Percentiles rank a stretch among this genome's conserved stretches.
Evolutionary conservation across 2,329 filamentous ascomycete species (phyloP).

Genomic region (Colletotrichum caudatum): DNA sequence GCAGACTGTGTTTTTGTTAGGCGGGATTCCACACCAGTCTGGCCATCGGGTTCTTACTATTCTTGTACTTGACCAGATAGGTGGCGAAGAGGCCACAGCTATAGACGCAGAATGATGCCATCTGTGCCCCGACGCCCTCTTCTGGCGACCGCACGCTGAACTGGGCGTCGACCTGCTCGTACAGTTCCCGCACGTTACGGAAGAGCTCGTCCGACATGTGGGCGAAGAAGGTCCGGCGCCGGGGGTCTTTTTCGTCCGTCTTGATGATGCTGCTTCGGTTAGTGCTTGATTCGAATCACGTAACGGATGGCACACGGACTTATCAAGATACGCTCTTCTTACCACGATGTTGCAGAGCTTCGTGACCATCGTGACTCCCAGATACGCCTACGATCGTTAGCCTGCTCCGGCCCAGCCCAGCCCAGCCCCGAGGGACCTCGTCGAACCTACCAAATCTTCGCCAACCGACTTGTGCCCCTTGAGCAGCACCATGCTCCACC

Average conservation of each 20-base stretch:
- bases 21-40: background rate
- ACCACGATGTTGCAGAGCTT: conserved; percentile 69
- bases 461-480: conserved; percentile 60
- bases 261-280: conserved; percentile 57
- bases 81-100: conserved; percentile 65
- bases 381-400: conserved; percentile 58
- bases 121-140: conserved; percentile 65
- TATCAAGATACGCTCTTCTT: conserved; percentile 64
- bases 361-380: conserved; percentile 66
- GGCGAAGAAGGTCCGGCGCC: conserved; percentile 55
- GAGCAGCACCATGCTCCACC: conserved; percentile 58
- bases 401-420: conserved; percentile 3
- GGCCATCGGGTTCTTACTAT: conserved; percentile 52
- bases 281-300: background rate
- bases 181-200: conserved; percentile 60
- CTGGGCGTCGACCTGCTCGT: conserved; percentile 64
- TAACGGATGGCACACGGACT: conserved; percentile 52
- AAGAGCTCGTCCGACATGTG: conserved; percentile 62
- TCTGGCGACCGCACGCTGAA: conserved; percentile 60
- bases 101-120: conserved; percentile 67
- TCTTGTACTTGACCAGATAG: conserved; percentile 65
- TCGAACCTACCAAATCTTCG: conserved; percentile 60
- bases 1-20: conserved; percentile 53
- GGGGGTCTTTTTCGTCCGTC: conserved; percentile 53
- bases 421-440: too few relatives aligned